A percentile compares a stretch with the other conserved stretches of the same genome.
These are phyloP conservation scores for Alnus rubra DNA, from an alignment of 306 rosid genomes.

Conservation along the genomic window DNA sequence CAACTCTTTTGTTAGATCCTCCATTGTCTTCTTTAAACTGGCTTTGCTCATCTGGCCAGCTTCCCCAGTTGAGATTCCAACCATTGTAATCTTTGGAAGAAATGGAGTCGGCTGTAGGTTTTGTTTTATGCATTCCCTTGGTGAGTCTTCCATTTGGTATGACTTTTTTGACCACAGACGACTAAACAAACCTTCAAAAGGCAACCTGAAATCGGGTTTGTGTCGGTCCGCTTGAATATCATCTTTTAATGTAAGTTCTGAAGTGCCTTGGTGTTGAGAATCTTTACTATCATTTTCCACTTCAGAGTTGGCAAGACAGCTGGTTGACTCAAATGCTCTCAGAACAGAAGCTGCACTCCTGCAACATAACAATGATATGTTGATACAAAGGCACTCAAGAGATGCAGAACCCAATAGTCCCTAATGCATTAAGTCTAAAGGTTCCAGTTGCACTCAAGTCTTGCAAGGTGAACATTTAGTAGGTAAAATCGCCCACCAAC, in stretches of 20 bases:
- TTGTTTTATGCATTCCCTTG: slow-evolving; percentile 41
- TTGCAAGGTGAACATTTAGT: neutral
- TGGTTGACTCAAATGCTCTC: slow-evolving; percentile 52
- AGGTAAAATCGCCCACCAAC: neutral
- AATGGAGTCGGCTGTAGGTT: slow-evolving; percentile 47
- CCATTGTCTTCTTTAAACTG: slow-evolving; percentile 81
- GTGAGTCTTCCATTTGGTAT: slow-evolving; percentile 28
- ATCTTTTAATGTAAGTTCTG: slow-evolving; percentile 37
- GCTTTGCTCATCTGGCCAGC: slow-evolving; percentile 73
- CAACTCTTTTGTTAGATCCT: slow-evolving; percentile 76
- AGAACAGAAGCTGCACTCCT: slow-evolving; percentile 83
- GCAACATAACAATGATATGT: slow-evolving; percentile 36
- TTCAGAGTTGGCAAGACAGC: slow-evolving; percentile 37
- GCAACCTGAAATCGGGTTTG: slow-evolving; percentile 39
- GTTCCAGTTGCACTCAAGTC: neutral
- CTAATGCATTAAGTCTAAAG: neutral
- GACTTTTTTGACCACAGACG: slow-evolving; percentile 40
- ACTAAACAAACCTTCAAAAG: slow-evolving; percentile 60
- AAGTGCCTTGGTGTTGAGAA: slow-evolving; percentile 32
- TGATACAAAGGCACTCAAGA: slow-evolving; percentile 5
- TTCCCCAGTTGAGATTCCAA: slow-evolving; percentile 84
- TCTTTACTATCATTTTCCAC: slow-evolving; percentile 37
- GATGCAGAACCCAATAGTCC: neutral
- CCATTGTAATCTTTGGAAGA: slow-evolving; percentile 93
- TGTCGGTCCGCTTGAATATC: slow-evolving; percentile 28